Conservation (phyloP, 1,284 basidiomycete species). For the Leccinum solheimii region DNA sequence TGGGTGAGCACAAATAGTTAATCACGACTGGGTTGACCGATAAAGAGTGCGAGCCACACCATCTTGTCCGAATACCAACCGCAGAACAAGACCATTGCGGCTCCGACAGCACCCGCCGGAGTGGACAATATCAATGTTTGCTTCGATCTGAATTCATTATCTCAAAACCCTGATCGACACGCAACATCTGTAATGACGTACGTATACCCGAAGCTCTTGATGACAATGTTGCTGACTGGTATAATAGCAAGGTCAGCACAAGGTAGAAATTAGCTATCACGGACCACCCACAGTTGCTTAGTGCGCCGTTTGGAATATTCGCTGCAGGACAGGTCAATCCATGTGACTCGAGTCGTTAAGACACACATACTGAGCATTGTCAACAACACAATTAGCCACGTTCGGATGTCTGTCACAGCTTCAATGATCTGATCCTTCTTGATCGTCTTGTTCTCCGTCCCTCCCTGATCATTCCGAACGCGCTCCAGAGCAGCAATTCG, state of each 20-base stretch:
- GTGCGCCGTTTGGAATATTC: conserved; percentile 63
- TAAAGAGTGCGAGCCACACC: conserved; percentile 31
- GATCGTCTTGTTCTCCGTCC: conserved; percentile 59
- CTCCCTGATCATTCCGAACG: conserved; percentile 67
- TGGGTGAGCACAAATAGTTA: conserved; percentile 22
- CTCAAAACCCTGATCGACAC: neutral
- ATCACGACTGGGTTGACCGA: neutral
- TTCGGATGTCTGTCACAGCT: conserved; percentile 58
- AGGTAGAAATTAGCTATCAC: neutral
- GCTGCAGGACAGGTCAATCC: conserved; percentile 37
- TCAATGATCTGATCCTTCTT: conserved; percentile 65
- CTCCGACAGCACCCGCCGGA: conserved; percentile 55
- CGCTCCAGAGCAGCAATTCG: conserved; percentile 65
- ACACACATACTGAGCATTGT: conserved; percentile 49
- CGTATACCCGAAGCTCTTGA: conserved; percentile 69
- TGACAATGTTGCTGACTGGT: conserved; percentile 60
- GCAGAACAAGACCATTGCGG: conserved; percentile 50
- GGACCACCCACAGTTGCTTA: conserved; percentile 56
- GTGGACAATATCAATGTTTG: conserved; percentile 64
- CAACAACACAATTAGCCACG: conserved; percentile 64
- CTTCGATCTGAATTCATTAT: conserved; percentile 43
- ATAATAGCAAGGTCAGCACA: neutral
- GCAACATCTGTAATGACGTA: conserved; percentile 31
- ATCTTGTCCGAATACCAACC: conserved; percentile 68
- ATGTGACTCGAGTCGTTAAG: neutral